Conservation (phyloP, 805 yeast genomes). For the Saccharomycopsis fibuligera region DNA sequence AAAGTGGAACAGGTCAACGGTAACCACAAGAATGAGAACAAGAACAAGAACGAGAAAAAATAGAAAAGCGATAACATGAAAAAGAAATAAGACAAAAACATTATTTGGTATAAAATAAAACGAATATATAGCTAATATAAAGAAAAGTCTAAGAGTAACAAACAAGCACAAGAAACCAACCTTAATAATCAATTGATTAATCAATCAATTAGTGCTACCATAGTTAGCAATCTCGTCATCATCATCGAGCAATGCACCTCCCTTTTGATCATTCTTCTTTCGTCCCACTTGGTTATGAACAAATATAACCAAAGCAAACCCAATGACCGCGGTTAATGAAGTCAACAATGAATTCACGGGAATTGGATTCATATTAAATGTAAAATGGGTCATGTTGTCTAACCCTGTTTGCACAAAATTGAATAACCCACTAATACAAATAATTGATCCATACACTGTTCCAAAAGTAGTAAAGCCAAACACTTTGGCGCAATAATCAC, state of each 20-base stretch:
- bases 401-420: constrained; percentile 66
- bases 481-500: constrained; percentile 87
- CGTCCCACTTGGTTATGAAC: constrained; percentile 26
- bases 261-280: background rate
- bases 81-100: too few relatives aligned
- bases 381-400: constrained; percentile 64
- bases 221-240: background rate
- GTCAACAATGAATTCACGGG: constrained; percentile 66
- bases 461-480: constrained; percentile 93
- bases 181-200: background rate
- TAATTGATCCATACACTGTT: constrained; percentile 80
- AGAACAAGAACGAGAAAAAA: too few relatives aligned
- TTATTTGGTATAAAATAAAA: too few relatives aligned
- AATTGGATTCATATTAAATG: constrained; percentile 66
- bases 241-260: background rate
- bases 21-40: too few relatives aligned
- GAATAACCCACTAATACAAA: constrained; percentile 75
- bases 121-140: too few relatives aligned
- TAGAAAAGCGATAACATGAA: too few relatives aligned
- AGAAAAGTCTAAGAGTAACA: too few relatives aligned
- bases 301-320: constrained; percentile 36
- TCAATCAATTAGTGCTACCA: constrained; percentile 1
- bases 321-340: constrained; percentile 46
- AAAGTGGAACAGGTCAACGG: too few relatives aligned
- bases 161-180: background rate